Evolutionary conservation across 2,329 filamentous ascomycete genomes (phyloP), one percentile per base, ranked within the genome.

Genomic region (Lecanicillium sp.): DNA sequence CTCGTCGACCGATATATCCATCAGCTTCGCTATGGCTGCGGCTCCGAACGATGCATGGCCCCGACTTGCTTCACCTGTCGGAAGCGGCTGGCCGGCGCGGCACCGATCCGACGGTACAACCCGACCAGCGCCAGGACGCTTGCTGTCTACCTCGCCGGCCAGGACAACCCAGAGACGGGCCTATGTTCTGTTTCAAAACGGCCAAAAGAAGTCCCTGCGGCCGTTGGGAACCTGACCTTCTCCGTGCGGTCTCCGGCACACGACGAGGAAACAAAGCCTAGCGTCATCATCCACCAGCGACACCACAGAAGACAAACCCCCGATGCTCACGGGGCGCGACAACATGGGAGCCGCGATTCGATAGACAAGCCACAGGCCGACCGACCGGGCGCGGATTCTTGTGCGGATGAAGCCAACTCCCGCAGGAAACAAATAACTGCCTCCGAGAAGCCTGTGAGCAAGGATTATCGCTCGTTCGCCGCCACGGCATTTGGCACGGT

Each of bases 1-100:
- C 60, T 87, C 13, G 77, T 87, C 12, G 78, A 84, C 52, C 78
- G 72, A 80, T 84, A 55, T 55, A 79, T 89, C 36, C 68, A 76
- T 25, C 88, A 95, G 61, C 75, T 95, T n/a, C 77, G 87, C 41
- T 74, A 84, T 47, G 88, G 88, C 46, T 95, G 88, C 56, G 77
- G 77, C 45, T 76, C 74, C 46, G 65, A 71, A 38, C 66, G 71
- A 37, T 95, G 88, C 61, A 69, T 68, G 27, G 90, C 80, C 2
- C 64, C 86, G 12, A 90, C 86, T 12, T 95, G 88, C 63, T 83
- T 90, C 53, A 87, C 81, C 44, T 87, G 77, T 56, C 79, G 84
- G 40, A 83, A 75, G 58, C 75, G 84, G 47, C 64, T 81, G 29
- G 73, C 77, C 18, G 76, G 73, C 25, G 77, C 77, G 46, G 74